Evolutionary conservation across 257 asterid genomes (phyloP).

Genomic region (Plectranthus barbatus): DNA sequence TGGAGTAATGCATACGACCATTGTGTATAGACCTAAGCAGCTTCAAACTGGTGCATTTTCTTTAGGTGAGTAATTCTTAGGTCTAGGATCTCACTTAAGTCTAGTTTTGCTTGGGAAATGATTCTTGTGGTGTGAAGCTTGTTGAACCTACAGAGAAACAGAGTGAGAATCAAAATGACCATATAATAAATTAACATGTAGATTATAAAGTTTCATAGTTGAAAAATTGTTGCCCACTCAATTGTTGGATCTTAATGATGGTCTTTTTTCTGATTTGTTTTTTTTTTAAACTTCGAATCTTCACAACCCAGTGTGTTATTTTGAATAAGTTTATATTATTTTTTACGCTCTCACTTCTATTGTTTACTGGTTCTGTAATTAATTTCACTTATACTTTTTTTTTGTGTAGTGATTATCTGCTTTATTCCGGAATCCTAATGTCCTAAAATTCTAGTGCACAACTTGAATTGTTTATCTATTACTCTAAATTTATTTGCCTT

Average conservation of each 20-base stretch:
- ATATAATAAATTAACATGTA: neutral
- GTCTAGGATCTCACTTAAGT: neutral
- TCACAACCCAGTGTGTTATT: neutral
- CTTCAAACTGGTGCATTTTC: neutral
- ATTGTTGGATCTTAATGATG: neutral
- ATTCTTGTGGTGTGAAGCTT: neutral
- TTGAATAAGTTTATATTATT: neutral
- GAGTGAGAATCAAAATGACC: neutral
- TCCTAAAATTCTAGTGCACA: neutral
- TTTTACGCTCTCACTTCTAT: conserved; percentile 1
- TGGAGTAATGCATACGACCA: neutral
- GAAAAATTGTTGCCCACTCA: neutral
- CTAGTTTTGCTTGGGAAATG: conserved; percentile 6
- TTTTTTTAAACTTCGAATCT: no score
- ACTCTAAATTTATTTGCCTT: neutral
- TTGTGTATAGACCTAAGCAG: neutral
- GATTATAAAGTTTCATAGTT: neutral
- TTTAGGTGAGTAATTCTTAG: neutral
- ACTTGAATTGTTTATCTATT: neutral
- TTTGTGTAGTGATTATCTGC: neutral
- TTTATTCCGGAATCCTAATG: neutral
- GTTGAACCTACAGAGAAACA: neutral
- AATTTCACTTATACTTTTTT: neutral
- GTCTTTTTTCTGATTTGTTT: neutral
- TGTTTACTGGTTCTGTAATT: neutral